Evolutionary conservation across 2,329 filamentous ascomycete genomes (phyloP), one percentile per base, ranked within the genome.

Genomic region (Cadophora gregata): DNA sequence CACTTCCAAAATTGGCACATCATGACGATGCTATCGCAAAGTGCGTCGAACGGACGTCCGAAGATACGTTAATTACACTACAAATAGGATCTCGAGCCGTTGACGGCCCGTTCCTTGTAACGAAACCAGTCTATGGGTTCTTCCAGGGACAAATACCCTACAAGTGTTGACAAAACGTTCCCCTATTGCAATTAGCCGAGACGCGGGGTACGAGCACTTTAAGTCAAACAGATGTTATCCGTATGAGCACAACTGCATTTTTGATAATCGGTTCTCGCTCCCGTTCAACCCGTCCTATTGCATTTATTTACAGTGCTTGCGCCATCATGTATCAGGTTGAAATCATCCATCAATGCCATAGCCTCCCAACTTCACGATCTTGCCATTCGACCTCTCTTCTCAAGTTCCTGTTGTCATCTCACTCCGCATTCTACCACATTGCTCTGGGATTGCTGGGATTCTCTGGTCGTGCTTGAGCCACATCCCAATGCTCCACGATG

Each of bases 401-500:
- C n/a, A 48, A 48, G n/a, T 12, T 27, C 51, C 25, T 27, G 4
- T 31, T 31, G 19, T 19, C 29, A 24, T 36, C n/a, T 19, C 6
- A 10, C 31, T 1, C 6, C 1, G n/a, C 33, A 3, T 21, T 27
- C 48, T 64, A 71, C 38, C 69, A 73, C 60, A 73, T 53, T 8
- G 70, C 71, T 45, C 71, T 59, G 19, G 69, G 69, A 31, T 73
- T 73, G 14, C 65, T 71, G 0, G 71, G 58, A 51, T 74, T 68
- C 33, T 51, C 65, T 7, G 70, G 71, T 38, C 56, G 53, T 16
- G 61, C n/a, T 51, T 71, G 62, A 29, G 62, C 47, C 14, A 74
- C 65, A 67, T 74, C 71, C 71, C 72, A 73, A 64, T 73, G 72
- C 62, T 73, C 72, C 42, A 66, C 61, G 47, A 73, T 67, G 48